phyloP scores from a whole-genome alignment of 352 stramenopile genomes.

The Phytophthora nicotianae region DNA sequence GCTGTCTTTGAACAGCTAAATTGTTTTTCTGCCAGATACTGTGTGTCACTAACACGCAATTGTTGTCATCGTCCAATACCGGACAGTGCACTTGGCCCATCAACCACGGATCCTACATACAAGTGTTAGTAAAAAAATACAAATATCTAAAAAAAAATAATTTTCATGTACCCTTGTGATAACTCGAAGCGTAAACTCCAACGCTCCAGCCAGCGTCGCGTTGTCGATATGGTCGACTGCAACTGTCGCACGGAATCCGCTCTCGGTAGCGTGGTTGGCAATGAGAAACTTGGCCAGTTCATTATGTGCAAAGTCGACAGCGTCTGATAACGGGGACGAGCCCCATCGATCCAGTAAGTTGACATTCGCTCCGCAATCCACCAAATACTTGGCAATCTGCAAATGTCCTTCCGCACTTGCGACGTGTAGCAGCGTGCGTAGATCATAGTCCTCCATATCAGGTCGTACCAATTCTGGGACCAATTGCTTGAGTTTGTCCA shows the following conservation, averaged over 20 bases:
- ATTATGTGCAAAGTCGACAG: slow-evolving; percentile 82
- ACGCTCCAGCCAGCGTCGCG: slow-evolving; percentile 51
- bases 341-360: slow-evolving; percentile 84
- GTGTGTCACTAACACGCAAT: slow-evolving; percentile 68
- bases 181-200: slow-evolving; percentile 73
- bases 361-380: slow-evolving; percentile 73
- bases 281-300: slow-evolving; percentile 71
- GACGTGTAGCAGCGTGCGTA: slow-evolving; percentile 74
- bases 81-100: slow-evolving; percentile 81
- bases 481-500: slow-evolving; percentile 51
- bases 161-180: slow-evolving; percentile 52
- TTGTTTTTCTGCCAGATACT: slow-evolving; percentile 74
- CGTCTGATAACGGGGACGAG: slow-evolving; percentile 73
- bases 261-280: slow-evolving; percentile 65
- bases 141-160: neutral
- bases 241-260: slow-evolving; percentile 59
- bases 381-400: slow-evolving; percentile 61
- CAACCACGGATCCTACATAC: slow-evolving; percentile 60
- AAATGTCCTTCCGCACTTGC: slow-evolving; percentile 73
- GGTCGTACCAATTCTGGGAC: slow-evolving; percentile 65
- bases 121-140: slow-evolving; percentile 3
- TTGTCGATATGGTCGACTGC: slow-evolving; percentile 69
- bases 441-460: slow-evolving; percentile 78
- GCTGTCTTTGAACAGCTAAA: neutral
- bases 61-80: slow-evolving; percentile 58